These are phyloP conservation scores for Penicillium steckii DNA, from an alignment of 495 filamentous ascomycete species.

Conservation along the genomic window DNA sequence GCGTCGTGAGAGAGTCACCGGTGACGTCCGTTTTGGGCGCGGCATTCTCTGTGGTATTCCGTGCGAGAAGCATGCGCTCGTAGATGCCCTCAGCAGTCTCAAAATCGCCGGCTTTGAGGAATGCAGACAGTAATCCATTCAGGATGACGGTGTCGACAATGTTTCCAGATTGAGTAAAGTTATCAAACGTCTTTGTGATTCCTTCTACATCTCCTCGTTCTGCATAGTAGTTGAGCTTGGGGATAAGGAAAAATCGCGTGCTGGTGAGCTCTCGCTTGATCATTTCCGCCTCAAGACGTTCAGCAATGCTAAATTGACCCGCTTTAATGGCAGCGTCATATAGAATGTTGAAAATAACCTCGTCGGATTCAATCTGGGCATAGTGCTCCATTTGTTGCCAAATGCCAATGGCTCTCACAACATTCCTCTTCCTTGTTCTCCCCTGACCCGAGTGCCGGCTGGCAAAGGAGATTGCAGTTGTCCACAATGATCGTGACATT, in stretches of 20 bases:
- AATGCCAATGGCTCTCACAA: conserved; percentile 70
- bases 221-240: conserved; percentile 80
- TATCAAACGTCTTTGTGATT: conserved; percentile 68
- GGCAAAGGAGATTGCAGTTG: conserved; percentile 74
- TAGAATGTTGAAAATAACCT: conserved; percentile 85
- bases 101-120: conserved; percentile 70
- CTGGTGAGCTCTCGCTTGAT: conserved; percentile 57
- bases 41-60: conserved; percentile 18
- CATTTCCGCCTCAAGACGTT: conserved; percentile 84
- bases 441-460: conserved; percentile 58
- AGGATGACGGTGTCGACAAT: conserved; percentile 85
- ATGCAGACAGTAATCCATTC: conserved; percentile 78
- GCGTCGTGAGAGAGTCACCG: conserved; percentile 20
- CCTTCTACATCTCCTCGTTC: conserved; percentile 64
- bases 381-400: conserved; percentile 86
- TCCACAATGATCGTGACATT: conserved; percentile 71
- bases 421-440: conserved; percentile 59
- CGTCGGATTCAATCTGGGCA: conserved; percentile 60
- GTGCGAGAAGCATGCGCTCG: conserved; percentile 66
- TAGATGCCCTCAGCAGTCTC: conserved; percentile 75
- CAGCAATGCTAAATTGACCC: conserved; percentile 75
- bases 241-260: conserved; percentile 74
- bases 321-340: conserved; percentile 87
- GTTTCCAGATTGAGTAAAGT: conserved; percentile 76
- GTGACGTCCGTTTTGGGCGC: neutral